phyloP scores from a whole-genome alignment of 2,329 filamentous ascomycete species.

The Monosporascus ibericus region DNA sequence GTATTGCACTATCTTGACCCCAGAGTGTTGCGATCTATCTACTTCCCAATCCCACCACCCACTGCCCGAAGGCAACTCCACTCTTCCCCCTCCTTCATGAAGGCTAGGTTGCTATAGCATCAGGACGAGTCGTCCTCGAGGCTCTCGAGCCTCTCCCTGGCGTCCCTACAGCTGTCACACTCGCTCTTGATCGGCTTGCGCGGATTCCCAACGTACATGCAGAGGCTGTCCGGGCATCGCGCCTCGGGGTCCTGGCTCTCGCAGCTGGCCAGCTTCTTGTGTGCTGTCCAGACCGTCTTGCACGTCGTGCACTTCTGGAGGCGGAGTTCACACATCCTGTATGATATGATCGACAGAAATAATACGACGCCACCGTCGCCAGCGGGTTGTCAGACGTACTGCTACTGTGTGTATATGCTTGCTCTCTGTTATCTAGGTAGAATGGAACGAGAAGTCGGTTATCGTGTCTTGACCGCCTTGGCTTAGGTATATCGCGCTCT shows the following conservation, averaged over 20 bases:
- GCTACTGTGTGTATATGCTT: too few species aligned
- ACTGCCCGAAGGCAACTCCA: too few species aligned
- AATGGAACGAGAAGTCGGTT: too few species aligned
- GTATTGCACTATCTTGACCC: too few species aligned
- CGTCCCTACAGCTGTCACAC: conserved; percentile 24
- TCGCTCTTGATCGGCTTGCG: conserved; percentile 25
- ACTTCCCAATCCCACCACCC: too few species aligned
- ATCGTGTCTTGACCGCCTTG: too few species aligned
- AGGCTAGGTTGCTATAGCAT: background rate
- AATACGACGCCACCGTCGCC: too few species aligned
- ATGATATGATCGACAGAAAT: background rate
- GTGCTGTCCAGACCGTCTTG: conserved; percentile 24
- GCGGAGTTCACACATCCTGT: conserved; percentile 32
- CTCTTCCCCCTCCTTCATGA: background rate
- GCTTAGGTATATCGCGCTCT: too few species aligned
- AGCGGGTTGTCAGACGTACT: too few species aligned
- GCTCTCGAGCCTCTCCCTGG: conserved; percentile 23
- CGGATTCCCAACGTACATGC: conserved; percentile 31
- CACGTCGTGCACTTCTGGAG: conserved; percentile 26
- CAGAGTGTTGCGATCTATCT: too few species aligned
- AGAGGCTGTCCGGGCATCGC: conserved; percentile 27
- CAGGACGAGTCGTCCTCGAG: conserved; percentile 14
- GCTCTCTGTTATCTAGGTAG: too few species aligned
- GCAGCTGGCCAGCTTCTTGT: conserved; percentile 31
- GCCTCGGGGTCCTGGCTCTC: conserved; percentile 23